Conservation (phyloP, 202 grass and related monocot species). For the Alloteropsis angusta region DNA sequence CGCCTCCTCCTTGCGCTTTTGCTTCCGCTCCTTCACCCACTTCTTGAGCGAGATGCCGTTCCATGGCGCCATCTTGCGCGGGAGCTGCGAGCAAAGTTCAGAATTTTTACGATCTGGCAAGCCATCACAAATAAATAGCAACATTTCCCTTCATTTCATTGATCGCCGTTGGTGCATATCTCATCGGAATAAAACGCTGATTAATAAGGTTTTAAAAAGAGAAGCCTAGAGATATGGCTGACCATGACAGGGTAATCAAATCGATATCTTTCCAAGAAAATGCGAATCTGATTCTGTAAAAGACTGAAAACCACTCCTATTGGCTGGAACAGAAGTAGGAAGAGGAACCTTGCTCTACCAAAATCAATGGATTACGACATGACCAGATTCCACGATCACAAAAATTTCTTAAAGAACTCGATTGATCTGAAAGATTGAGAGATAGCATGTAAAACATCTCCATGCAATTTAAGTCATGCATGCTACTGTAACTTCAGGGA, state of each 20-base stretch:
- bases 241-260: background rate
- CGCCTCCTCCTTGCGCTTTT: slow-evolving; percentile 80
- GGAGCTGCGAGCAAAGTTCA: slow-evolving; percentile 42
- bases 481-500: background rate
- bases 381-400: background rate
- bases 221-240: background rate
- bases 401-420: background rate
- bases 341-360: background rate
- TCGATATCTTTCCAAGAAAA: background rate
- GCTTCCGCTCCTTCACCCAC: slow-evolving; percentile 94
- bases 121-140: background rate
- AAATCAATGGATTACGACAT: background rate
- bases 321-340: background rate
- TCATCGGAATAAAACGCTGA: background rate
- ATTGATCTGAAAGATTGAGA: background rate
- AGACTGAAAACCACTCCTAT: background rate
- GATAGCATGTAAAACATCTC: background rate
- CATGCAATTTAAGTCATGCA: background rate
- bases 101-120: background rate
- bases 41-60: slow-evolving; percentile 77
- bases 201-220: background rate
- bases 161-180: background rate
- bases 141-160: background rate
- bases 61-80: slow-evolving; percentile 70
- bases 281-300: background rate